Evolutionary conservation across 2,329 filamentous ascomycete genomes (phyloP).

Genomic region (Pseudogymnoascus sp.): DNA sequence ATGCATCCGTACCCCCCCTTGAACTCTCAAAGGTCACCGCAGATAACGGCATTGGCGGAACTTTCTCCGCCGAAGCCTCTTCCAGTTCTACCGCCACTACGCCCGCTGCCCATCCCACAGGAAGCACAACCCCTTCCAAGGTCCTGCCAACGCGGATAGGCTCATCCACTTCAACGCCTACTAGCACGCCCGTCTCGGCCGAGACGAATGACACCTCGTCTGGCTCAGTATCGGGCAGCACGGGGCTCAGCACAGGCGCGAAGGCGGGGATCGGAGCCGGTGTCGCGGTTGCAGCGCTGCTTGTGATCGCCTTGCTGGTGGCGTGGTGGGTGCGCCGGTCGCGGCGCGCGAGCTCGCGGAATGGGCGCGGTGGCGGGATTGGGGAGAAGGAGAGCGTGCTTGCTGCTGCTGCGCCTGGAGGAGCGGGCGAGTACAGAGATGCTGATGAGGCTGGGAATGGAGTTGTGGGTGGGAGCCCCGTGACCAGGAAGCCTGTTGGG

Average conservation of each 20-base stretch:
- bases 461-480: background rate
- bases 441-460: background rate
- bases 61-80: background rate
- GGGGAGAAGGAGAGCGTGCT: background rate
- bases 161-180: background rate
- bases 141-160: no score
- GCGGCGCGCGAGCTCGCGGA: background rate
- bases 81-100: background rate
- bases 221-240: background rate
- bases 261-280: slow-evolving; percentile 1
- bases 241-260: background rate
- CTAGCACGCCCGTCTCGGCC: background rate
- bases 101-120: background rate
- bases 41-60: background rate
- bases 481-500: background rate
- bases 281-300: background rate
- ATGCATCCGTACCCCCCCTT: accelerated
- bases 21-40: background rate
- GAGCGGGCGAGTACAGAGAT: background rate
- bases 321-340: background rate
- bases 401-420: background rate
- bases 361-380: background rate
- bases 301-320: background rate
- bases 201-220: background rate
- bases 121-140: background rate